A percentile compares a stretch with the other conserved stretches of the same genome.
Evolutionary conservation across 2,329 filamentous ascomycete species (phyloP).

Genomic region (Alternaria arborescens): DNA sequence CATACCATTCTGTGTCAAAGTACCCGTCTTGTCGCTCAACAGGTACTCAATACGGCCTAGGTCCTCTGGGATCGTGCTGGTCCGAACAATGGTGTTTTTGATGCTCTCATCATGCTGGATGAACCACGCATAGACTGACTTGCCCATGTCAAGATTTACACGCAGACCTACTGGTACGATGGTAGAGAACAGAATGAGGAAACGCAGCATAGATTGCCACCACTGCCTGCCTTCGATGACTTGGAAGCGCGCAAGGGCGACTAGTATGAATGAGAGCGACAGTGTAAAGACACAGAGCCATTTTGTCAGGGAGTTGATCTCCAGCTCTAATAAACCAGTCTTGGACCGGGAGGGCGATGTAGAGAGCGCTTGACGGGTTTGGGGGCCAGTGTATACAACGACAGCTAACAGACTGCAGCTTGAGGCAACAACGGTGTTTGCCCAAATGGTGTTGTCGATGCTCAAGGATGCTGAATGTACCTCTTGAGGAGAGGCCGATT

Average conservation of each 20-base stretch:
- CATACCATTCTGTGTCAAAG: slow-evolving; percentile 85
- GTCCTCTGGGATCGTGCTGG: slow-evolving; percentile 97
- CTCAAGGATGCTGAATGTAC: slow-evolving; percentile 74
- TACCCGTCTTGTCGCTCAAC: slow-evolving; percentile 97
- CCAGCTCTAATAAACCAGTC: slow-evolving; percentile 89
- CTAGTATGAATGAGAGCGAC: slow-evolving; percentile 83
- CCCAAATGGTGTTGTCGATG: slow-evolving; percentile 99
- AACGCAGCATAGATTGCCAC: slow-evolving; percentile 99
- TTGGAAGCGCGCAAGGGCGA: slow-evolving; percentile 84
- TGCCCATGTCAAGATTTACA: slow-evolving; percentile 96
- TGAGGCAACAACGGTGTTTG: slow-evolving; percentile 95
- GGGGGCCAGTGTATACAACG: slow-evolving; percentile 91
- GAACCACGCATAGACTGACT: slow-evolving; percentile 94
- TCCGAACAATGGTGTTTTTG: slow-evolving; percentile 89
- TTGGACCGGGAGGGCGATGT: slow-evolving; percentile 93
- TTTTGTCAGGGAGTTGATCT: slow-evolving; percentile 97
- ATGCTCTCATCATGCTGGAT: slow-evolving; percentile 93
- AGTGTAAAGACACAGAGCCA: slow-evolving; percentile 92
- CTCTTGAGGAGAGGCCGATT: slow-evolving; percentile 22
- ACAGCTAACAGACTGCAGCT: slow-evolving; percentile 88
- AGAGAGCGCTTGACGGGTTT: slow-evolving; percentile 92
- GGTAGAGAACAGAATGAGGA: slow-evolving; percentile 96
- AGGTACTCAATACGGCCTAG: slow-evolving; percentile 95
- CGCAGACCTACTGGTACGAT: slow-evolving; percentile 97
- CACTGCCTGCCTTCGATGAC: slow-evolving; percentile 72